These are phyloP conservation scores for Beauveria australis DNA, from an alignment of 2,329 filamentous ascomycete species.

Conservation along the genomic window DNA sequence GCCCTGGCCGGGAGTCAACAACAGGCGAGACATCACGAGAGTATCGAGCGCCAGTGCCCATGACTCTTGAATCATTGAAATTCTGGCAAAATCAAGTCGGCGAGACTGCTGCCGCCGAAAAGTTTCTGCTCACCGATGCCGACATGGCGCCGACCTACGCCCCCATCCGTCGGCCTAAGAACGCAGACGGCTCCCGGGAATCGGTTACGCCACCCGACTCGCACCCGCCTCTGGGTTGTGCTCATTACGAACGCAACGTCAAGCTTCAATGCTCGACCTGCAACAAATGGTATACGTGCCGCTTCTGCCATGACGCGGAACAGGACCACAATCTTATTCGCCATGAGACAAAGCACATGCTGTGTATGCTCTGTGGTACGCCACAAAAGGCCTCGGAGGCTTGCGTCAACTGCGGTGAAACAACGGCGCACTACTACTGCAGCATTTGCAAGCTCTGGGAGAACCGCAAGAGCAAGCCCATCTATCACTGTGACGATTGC, in stretches of 20 bases:
- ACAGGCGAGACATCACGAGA: slow-evolving; percentile 11
- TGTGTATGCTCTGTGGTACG: slow-evolving; percentile 90
- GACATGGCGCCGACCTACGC: slow-evolving; percentile 63
- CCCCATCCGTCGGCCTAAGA: slow-evolving; percentile 38
- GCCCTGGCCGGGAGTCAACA: slow-evolving; percentile 30
- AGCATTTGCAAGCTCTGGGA: slow-evolving; percentile 95
- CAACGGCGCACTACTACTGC: slow-evolving; percentile 86
- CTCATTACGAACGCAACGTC: slow-evolving; percentile 91
- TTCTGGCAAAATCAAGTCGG: slow-evolving; percentile 47
- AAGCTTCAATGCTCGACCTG: slow-evolving; percentile 91
- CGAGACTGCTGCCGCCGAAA: slow-evolving; percentile 31
- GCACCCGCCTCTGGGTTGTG: slow-evolving; percentile 61
- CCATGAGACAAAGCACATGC: slow-evolving; percentile 84
- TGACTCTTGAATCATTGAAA: slow-evolving; percentile 45
- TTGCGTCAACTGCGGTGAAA: slow-evolving; percentile 68
- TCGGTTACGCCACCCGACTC: slow-evolving; percentile 15
- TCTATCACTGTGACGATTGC: slow-evolving; percentile 94
- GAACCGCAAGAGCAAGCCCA: slow-evolving; percentile 79
- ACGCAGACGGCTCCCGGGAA: slow-evolving; percentile 37
- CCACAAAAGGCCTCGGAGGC: slow-evolving; percentile 74
- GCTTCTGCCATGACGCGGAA: slow-evolving; percentile 81
- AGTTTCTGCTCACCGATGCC: slow-evolving; percentile 45
- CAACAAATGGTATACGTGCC: slow-evolving; percentile 86
- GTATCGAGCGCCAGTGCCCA: slow-evolving; percentile 22
- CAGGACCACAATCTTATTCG: slow-evolving; percentile 76